Percentiles rank a stretch among this genome's conserved stretches.
Evolutionary conservation across 306 rosid genomes (phyloP).

Genomic region (Lathyrus sativus): DNA sequence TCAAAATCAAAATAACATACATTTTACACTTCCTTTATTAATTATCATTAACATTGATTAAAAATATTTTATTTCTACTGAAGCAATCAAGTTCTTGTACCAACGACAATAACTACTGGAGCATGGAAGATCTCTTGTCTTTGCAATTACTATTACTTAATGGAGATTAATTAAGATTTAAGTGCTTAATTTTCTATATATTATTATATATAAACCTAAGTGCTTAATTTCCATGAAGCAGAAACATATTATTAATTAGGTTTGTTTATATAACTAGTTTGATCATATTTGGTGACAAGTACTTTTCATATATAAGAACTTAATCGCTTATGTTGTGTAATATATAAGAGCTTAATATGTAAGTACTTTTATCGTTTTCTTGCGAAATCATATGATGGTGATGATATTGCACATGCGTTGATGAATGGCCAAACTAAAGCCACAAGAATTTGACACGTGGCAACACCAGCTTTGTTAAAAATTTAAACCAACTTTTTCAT

Average conservation of each 20-base stretch:
- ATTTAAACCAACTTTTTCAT: slow-evolving; percentile 8
- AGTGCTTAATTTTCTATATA: not conserved
- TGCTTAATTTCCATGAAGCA: slow-evolving; percentile 18
- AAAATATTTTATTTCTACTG: too few species aligned
- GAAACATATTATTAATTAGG: slow-evolving; percentile 1
- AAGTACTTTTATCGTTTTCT: too few species aligned
- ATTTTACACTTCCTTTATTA: too few species aligned
- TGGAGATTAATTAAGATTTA: slow-evolving; percentile 17
- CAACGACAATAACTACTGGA: slow-evolving; percentile 16
- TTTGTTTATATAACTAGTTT: slow-evolving; percentile 13
- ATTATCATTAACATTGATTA: too few species aligned
- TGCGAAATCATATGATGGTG: not conserved
- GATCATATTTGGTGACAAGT: not conserved
- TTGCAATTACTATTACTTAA: slow-evolving; percentile 7
- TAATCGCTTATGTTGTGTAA: slow-evolving; percentile 7
- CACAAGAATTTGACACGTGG: slow-evolving; percentile 14
- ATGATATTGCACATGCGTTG: slow-evolving; percentile 11
- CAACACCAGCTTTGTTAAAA: slow-evolving; percentile 7
- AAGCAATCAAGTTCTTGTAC: not conserved
- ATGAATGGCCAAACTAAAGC: slow-evolving; percentile 15
- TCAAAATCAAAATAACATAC: too few species aligned
- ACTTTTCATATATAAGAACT: not conserved
- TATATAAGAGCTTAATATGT: not conserved
- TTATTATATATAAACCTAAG: not conserved
- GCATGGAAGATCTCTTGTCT: slow-evolving; percentile 23